Evolutionary conservation across 2,329 filamentous ascomycete species (phyloP).

Genomic region (Ophiognomonia clavigignenti-juglandacearum): DNA sequence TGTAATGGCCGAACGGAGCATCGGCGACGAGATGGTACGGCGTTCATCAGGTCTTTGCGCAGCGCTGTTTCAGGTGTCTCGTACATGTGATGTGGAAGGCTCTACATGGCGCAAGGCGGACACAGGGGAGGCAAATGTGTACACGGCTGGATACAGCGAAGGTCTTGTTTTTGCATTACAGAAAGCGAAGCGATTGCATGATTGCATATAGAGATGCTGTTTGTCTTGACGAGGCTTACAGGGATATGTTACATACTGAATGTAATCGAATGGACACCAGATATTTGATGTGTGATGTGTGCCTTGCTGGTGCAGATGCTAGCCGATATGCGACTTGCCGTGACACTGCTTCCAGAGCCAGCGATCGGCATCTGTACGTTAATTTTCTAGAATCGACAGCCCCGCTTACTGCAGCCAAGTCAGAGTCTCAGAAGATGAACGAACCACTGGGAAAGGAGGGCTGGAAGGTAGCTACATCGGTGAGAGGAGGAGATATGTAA

Average conservation of each 20-base stretch:
- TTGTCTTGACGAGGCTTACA: slow-evolving; percentile 6
- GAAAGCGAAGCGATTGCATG: too few species aligned
- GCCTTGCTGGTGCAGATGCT: too few species aligned
- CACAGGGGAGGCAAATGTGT: too few species aligned
- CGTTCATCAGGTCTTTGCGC: neutral
- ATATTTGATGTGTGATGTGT: neutral
- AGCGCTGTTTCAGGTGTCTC: neutral
- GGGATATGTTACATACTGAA: slow-evolving; percentile 5
- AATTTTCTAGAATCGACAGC: too few species aligned
- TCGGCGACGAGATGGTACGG: neutral
- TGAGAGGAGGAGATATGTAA: too few species aligned
- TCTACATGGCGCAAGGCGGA: neutral
- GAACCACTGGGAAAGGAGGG: too few species aligned
- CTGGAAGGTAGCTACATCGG: too few species aligned
- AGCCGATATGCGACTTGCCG: too few species aligned
- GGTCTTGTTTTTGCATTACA: neutral
- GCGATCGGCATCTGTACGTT: too few species aligned
- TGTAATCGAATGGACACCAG: neutral
- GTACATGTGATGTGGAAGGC: neutral
- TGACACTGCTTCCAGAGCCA: too few species aligned
- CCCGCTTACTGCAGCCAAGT: too few species aligned
- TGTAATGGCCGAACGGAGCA: slow-evolving; percentile 21
- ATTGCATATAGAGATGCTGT: slow-evolving; percentile 1
- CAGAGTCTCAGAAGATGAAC: too few species aligned
- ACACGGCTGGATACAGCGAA: slow-evolving; percentile 9